phyloP scores from a whole-genome alignment of 2,329 filamentous ascomycete genomes.

The Scytalidium sp. region DNA sequence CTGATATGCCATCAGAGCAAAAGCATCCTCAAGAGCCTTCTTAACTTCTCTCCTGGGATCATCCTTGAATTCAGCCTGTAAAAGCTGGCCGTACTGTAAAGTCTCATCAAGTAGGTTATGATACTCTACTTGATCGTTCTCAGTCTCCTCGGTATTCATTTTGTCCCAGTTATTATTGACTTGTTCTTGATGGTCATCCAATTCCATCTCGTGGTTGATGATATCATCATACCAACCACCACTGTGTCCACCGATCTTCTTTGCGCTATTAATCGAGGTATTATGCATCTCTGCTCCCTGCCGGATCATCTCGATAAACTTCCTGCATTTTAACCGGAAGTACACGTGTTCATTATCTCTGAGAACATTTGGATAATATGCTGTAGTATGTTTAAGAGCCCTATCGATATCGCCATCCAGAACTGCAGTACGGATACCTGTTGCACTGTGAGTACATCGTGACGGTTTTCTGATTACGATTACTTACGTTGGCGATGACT shows the following conservation, averaged over 20 bases:
- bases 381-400: conserved; percentile 77
- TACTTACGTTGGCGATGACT: conserved; percentile 79
- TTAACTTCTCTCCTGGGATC: conserved; percentile 69
- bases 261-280: conserved; percentile 20
- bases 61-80: conserved; percentile 73
- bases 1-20: conserved; percentile 81
- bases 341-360: conserved; percentile 78
- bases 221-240: conserved; percentile 34
- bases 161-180: conserved; percentile 37
- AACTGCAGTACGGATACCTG: conserved; percentile 83
- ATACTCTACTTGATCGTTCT: conserved; percentile 20
- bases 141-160: conserved; percentile 49
- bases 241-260: conserved; percentile 36
- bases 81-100: conserved; percentile 73
- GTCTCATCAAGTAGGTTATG: conserved; percentile 61
- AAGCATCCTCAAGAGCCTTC: conserved; percentile 78
- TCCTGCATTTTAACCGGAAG: conserved; percentile 84
- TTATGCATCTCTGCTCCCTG: conserved; percentile 63
- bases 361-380: conserved; percentile 78
- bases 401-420: conserved; percentile 89
- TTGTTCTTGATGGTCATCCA: conserved; percentile 48
- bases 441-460: conserved; percentile 3
- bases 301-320: conserved; percentile 93
- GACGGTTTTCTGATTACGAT: background rate
- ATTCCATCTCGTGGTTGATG: conserved; percentile 43